Evolutionary conservation across 441 rosid species (phyloP), one percentile per base, ranked within the genome.

Genomic region (Aleurites moluccanus): DNA sequence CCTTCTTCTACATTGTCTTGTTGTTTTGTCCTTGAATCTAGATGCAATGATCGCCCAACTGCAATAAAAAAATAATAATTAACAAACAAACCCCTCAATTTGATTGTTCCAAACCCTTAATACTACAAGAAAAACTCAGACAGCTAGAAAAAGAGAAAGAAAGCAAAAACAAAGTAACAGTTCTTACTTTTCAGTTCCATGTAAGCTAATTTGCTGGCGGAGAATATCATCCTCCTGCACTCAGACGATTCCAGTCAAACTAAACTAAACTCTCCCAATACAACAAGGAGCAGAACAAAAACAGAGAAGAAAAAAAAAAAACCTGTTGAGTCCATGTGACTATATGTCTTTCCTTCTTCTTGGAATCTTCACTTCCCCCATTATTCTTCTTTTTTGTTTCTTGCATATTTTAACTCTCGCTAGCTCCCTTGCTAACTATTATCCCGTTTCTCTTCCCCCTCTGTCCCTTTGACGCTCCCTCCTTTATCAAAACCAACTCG

Each of bases 1-100:
- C 99, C 98, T 93, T 79, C 99, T 85, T 80, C 98, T 88, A 79
- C 99, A 96, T 85, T 96, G 99, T 75, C 99, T 89, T 45, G 98
- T 92, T 40, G 97, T 93, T 75, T 96, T 96, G 83, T 93, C 98
- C 83, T 83, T 92, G 77, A 96, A 96, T 76, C 88, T 93, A 1
- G 97, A 90, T 14, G 98, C 98, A 57, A 96, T 96, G 82, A 92
- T 86, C 73, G 95, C 88, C 99, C 99, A 96, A 80, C 99, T 96
- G 77, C 80, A 75, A 53, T 40, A 69, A 78, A 69, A 81, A 15
- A 18, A 77, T 76, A 69, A 79, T 5, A 20, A 67, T 73, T 25
- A 77, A 75, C 11, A 62, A 70, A 60, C 44, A 77, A 73, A 60
- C 62, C 78, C 35, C 66, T 70, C 42, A 80, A 73, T 65, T 18